Percentiles rank a stretch among this genome's conserved stretches.
Evolutionary conservation across 345 rosid species (phyloP).

Genomic region (Lepidium sativum): DNA sequence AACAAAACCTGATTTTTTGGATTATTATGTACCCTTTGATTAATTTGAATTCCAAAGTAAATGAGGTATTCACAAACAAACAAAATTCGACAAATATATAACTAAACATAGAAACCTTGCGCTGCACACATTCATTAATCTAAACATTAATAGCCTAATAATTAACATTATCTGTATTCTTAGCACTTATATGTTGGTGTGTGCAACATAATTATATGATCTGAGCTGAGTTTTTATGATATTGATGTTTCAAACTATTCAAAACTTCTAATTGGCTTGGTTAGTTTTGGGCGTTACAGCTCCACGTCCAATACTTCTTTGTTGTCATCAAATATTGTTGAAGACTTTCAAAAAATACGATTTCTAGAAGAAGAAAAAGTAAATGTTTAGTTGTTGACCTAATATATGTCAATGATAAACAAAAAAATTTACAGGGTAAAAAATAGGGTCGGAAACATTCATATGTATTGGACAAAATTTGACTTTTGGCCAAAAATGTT

Average conservation of each 20-base stretch:
- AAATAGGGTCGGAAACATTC: no score
- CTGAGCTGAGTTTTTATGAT: not conserved
- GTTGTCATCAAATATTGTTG: conserved; percentile 1
- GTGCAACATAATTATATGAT: not conserved
- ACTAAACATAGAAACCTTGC: not conserved
- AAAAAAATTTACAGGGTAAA: no score
- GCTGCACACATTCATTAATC: not conserved
- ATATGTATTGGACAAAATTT: no score
- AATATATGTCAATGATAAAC: not conserved
- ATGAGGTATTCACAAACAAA: not conserved
- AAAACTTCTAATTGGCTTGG: not conserved
- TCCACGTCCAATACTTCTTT: conserved; percentile 3
- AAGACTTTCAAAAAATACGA: not conserved
- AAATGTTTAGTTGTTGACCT: conserved; percentile 6
- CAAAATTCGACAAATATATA: not conserved
- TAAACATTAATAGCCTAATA: not conserved
- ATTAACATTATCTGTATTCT: not conserved
- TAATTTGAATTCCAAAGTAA: not conserved
- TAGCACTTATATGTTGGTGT: not conserved
- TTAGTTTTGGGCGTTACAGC: conserved; percentile 9
- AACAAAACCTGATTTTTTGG: not conserved
- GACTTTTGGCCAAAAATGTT: no score
- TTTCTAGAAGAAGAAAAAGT: not conserved
- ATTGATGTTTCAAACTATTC: not conserved
- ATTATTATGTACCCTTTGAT: not conserved